Conservation (phyloP, 106 monocot species). For the Platanthera guangdongensis region DNA sequence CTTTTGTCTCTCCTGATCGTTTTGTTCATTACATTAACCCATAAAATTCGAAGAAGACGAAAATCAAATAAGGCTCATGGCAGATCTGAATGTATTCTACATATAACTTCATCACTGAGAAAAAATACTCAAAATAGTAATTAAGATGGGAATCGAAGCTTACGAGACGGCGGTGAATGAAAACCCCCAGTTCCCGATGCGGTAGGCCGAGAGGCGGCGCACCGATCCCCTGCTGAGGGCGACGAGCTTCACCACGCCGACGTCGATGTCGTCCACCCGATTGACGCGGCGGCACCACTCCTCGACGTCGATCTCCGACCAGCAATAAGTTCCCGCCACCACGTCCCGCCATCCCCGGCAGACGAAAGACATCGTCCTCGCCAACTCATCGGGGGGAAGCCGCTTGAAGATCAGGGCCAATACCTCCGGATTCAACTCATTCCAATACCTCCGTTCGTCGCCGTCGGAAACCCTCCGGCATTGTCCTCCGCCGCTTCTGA, state of each 20-base stretch:
- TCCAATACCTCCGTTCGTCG: conserved; percentile 16
- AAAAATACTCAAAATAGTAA: too few relatives aligned
- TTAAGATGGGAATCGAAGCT: neutral
- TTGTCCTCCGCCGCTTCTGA: neutral
- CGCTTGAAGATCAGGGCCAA: conserved; percentile 21
- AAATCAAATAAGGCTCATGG: too few relatives aligned
- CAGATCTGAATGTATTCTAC: too few relatives aligned
- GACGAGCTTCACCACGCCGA: conserved; percentile 22
- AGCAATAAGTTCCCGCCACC: conserved; percentile 28
- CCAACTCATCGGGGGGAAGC: conserved; percentile 17
- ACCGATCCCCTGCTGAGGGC: conserved; percentile 17
- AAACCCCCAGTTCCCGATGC: conserved; percentile 28
- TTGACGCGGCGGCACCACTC: conserved; percentile 38
- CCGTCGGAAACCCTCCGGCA: neutral
- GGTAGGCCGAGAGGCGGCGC: conserved; percentile 30
- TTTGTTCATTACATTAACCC: too few relatives aligned
- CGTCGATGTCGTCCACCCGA: conserved; percentile 22
- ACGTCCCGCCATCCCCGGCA: conserved; percentile 42
- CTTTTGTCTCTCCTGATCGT: too few relatives aligned
- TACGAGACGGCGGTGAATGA: neutral
- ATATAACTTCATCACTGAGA: too few relatives aligned
- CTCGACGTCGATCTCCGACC: conserved; percentile 31
- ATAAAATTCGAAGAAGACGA: too few relatives aligned
- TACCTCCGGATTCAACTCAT: conserved; percentile 25
- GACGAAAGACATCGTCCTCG: conserved; percentile 31